Base-by-base conservation (phyloP, 495 filamentous ascomycete genomes). In the Talaromyces liani region DNA sequence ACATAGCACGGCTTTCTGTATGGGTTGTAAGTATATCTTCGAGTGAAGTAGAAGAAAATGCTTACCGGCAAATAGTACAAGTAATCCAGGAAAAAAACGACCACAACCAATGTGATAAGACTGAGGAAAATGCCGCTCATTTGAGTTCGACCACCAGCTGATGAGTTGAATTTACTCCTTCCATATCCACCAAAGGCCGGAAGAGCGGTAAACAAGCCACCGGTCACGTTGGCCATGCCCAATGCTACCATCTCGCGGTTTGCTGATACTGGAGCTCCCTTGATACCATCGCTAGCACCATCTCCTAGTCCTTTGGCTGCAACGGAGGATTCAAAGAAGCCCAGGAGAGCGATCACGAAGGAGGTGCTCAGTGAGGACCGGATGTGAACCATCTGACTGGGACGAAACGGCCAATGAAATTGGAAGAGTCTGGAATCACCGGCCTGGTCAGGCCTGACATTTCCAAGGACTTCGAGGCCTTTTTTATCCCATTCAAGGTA, bases 311-410 rank as follows among this genome's bases (percentile, higher is more conserved):
- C 90, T 75, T 98, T 98, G 33, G 94, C 95, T 1, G 94, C 94
- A n/a, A 99, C 92, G 0, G 92, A 96, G 27, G 91, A 96, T 78
- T 99, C 94, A 68, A 99, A 99, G 80, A 99, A 99, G 20, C 94
- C 94, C 6, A 99, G 85, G 22, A 99, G 80, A 4, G 92, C 91
- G 62, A 99, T 97, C 33, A 98, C 79, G 67, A 99, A 96, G 0
- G 94, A 88, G 1, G 95, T 97, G 63, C 89, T 87, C 82, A 97
- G 87, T 14, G 92, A 88, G 61, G 92, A 88, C n/a, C 87, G 85
- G 49, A 96, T 86, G 69, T 96, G 86, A 14, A 86, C 82, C 79
- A 97, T 87, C 61, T 93, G 83, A 27, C 82, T 75, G 14, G 85
- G 71, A 54, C 87, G 84, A 72, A 97, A 92, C 0, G 94, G 95